Evolutionary conservation across 305 asterid species (phyloP).

Genomic region (Fraxinus nigra): DNA sequence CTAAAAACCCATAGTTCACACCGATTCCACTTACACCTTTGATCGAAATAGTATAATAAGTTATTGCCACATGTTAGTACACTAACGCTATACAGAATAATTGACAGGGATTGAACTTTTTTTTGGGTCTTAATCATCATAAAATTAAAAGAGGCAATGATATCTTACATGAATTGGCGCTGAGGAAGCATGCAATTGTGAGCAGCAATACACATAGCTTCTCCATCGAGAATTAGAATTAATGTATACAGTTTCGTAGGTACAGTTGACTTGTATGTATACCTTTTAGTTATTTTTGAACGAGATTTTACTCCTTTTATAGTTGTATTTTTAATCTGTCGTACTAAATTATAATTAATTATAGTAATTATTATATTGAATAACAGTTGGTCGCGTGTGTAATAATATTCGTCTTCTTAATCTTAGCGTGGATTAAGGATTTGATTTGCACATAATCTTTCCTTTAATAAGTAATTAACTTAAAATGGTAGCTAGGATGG

Average conservation of each 20-base stretch:
- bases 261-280: not conserved
- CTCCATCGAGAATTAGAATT: not conserved
- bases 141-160: not conserved
- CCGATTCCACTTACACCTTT: conserved; percentile 33
- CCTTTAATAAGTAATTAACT: not conserved
- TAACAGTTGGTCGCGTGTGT: not conserved
- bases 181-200: not conserved
- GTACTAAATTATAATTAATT: not conserved
- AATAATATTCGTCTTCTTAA: not conserved
- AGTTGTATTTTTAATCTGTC: not conserved
- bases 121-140: not conserved
- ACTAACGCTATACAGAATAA: not conserved
- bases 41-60: not conserved
- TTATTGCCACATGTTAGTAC: not conserved
- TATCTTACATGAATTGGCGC: not conserved
- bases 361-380: not conserved
- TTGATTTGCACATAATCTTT: not conserved
- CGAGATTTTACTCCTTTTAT: not conserved
- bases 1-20: conserved; percentile 33
- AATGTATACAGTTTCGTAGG: not conserved
- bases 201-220: not conserved
- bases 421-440: not conserved
- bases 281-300: not conserved
- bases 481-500: not conserved
- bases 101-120: not conserved